phyloP scores from a whole-genome alignment of 371 early-diverging fungal species.

The Circinella minor region DNA sequence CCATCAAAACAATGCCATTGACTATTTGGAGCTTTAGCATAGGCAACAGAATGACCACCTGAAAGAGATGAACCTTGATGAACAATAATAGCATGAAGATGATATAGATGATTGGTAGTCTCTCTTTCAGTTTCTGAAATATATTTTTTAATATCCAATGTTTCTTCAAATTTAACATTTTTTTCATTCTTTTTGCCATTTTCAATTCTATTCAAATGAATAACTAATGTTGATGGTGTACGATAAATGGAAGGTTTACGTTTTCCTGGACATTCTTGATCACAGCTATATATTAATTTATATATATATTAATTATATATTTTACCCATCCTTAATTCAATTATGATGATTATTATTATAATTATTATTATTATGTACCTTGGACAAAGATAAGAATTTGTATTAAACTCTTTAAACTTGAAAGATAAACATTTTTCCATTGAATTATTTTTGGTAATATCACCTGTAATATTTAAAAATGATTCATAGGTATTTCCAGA shows the following conservation, averaged over 20 bases:
- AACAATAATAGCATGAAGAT: conserved; percentile 78
- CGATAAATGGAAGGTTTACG: conserved; percentile 72
- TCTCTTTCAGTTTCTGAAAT: conserved; percentile 42
- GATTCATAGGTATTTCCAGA: conserved; percentile 73
- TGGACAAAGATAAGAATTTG: conserved; percentile 25
- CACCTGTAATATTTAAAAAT: conserved; percentile 74
- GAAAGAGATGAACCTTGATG: conserved; percentile 77
- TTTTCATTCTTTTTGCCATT: conserved; percentile 65
- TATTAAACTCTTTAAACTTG: conserved; percentile 20
- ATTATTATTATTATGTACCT: conserved; percentile 33
- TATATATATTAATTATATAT: background rate
- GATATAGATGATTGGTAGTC: conserved; percentile 47
- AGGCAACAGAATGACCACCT: conserved; percentile 86
- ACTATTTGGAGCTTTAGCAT: conserved; percentile 80
- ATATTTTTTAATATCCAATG: conserved; percentile 40
- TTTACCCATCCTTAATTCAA: background rate
- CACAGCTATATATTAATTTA: conserved; percentile 47
- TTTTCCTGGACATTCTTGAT: conserved; percentile 48
- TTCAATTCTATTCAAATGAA: conserved; percentile 84
- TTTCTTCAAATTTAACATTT: conserved; percentile 49
- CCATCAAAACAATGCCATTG: conserved; percentile 88
- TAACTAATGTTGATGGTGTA: conserved; percentile 68
- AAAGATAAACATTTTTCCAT: conserved; percentile 53
- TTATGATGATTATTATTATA: too few relatives aligned
- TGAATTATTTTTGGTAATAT: conserved; percentile 65